Evolutionary conservation across 106 monocot species (phyloP).

Genomic region (Dioscorea zingiberensis): DNA sequence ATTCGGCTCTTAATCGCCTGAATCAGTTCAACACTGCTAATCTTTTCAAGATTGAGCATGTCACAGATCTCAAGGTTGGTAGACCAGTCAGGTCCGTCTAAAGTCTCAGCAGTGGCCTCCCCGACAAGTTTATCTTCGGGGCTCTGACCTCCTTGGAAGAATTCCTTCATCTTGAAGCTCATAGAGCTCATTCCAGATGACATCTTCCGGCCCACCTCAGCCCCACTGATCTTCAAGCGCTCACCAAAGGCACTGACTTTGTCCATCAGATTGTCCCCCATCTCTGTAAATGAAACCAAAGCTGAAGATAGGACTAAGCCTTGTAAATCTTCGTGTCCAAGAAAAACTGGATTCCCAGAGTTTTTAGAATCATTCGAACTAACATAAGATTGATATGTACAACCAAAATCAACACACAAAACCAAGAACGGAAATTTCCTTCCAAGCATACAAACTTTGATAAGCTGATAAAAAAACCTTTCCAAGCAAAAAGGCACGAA

Average conservation of each 20-base stretch:
- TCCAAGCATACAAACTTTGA: too few relatives aligned
- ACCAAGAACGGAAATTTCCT: too few relatives aligned
- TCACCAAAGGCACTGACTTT: constrained; percentile 78
- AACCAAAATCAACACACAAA: too few relatives aligned
- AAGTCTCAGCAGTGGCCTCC: constrained; percentile 55
- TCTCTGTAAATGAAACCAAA: constrained; percentile 4
- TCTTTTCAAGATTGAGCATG: constrained; percentile 46
- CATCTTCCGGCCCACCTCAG: constrained; percentile 65
- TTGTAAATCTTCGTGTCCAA: too few relatives aligned
- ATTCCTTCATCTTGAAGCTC: constrained; percentile 83
- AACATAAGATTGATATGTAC: too few relatives aligned
- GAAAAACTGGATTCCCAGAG: too few relatives aligned
- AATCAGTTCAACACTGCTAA: constrained; percentile 56
- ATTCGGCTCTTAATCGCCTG: constrained; percentile 76
- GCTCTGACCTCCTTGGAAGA: constrained; percentile 67
- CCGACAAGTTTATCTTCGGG: constrained; percentile 67
- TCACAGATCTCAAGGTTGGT: constrained; percentile 82
- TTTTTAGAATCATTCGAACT: too few relatives aligned
- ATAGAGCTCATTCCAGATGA: constrained; percentile 61
- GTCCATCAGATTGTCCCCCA: constrained; percentile 71
- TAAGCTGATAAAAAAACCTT: too few relatives aligned
- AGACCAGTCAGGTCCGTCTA: constrained; percentile 69
- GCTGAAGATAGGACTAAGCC: too few relatives aligned
- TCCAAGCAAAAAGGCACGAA: too few relatives aligned
- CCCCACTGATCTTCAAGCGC: constrained; percentile 57